Evolutionary conservation across 192 early-diverging fungal species (phyloP), one percentile per base, ranked within the genome.

Genomic region (Backusella macrospora): DNA sequence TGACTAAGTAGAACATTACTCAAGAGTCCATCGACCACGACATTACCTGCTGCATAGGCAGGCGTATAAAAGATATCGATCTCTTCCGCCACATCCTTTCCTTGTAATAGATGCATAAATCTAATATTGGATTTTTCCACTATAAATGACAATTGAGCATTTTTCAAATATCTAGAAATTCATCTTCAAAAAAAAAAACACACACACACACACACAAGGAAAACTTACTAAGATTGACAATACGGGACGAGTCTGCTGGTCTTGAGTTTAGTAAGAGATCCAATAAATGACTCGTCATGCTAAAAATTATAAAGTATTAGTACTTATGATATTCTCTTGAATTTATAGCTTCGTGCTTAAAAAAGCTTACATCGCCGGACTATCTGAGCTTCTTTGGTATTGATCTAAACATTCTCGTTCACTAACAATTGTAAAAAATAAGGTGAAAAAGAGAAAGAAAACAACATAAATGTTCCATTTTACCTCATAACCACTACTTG

Each of bases 241-340:
- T 76, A 21, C 77, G 77, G 15, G 80, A 83, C 6, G 82, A 75
- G 7, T 75, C 62, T 18, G 71, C 63, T 13, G 73, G 46, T 44
- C 72, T 70, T 14, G 84, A 68, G 34, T 79, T 73, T 5, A 86
- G 74, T 26, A 90, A 81, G 39, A 84, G 74, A 66, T 89, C 74
- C 38, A 89, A 83, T 34, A 91, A 73, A 78, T 91, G 87, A 26
- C 85, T 85, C n/a, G 87, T 80, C 90, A 91, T 91, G 44, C 85
- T 86, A 40, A 43, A 62, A 42, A 45, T 12, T 34, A 34, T 34
- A 34, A 34, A 34, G 29, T 34, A 34, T 34, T 34, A 34, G 29
- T 34, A 34, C 29, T 34, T 34, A 34, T 34, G 29, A 34, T 34
- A 34, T 34, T 34, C 29, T 34, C 29, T 34, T 34, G 29, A 34